Evolutionary conservation across 148 eudicot species (phyloP).

Genomic region (Suaeda aralocaspica): DNA sequence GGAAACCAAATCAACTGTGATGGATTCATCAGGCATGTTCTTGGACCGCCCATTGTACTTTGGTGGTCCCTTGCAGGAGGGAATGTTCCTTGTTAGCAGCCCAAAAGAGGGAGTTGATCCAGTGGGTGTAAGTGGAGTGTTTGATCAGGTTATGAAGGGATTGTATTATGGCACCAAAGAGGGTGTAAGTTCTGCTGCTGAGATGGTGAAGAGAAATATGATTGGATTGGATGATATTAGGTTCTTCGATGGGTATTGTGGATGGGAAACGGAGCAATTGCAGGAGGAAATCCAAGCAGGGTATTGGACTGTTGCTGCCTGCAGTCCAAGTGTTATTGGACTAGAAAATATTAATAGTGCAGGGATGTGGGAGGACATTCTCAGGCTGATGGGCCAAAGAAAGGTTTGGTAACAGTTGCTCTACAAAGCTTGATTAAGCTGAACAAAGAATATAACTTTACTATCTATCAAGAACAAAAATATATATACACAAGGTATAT

Average conservation of each 20-base stretch:
- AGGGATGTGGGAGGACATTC: constrained; percentile 85
- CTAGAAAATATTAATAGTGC: constrained; percentile 40
- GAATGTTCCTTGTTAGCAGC: constrained; percentile 53
- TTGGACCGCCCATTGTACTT: constrained; percentile 60
- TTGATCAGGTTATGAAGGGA: constrained; percentile 82
- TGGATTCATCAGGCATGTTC: constrained; percentile 56
- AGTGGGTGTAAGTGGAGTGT: constrained; percentile 51
- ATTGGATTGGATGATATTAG: constrained; percentile 54
- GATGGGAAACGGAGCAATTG: constrained; percentile 81
- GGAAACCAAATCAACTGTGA: constrained; percentile 56
- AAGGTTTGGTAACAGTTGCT: constrained; percentile 55
- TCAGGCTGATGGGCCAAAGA: constrained; percentile 60
- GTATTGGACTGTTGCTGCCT: constrained; percentile 83
- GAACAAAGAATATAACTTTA: background rate
- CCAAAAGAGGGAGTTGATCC: constrained; percentile 33
- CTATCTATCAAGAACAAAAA: background rate
- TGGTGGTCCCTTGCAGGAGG: constrained; percentile 80
- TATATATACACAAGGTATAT: background rate
- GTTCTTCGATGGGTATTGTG: constrained; percentile 94
- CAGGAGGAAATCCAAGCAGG: constrained; percentile 74
- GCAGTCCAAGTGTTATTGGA: constrained; percentile 69
- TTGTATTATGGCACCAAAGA: constrained; percentile 73
- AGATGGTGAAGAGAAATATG: constrained; percentile 83
- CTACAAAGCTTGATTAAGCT: background rate
- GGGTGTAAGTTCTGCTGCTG: constrained; percentile 72